Conservation (phyloP, 176 grass and related monocot genomes). For the Rhipidocladum racemiflorum region DNA sequence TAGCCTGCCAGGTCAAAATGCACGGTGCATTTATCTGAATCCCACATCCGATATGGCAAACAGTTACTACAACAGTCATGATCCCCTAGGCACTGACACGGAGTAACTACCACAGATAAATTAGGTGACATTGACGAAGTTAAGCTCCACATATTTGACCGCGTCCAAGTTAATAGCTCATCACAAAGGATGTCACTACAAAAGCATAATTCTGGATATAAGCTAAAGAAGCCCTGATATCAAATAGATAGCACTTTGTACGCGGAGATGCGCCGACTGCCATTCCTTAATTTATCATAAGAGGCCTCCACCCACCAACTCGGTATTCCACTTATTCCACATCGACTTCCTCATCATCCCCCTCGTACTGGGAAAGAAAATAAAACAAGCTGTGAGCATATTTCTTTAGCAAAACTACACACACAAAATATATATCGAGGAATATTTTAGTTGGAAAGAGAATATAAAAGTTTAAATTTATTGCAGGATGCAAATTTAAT, state of each 20-base stretch:
- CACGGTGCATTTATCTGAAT: too few species aligned
- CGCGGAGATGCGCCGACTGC: background rate
- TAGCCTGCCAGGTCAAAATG: too few species aligned
- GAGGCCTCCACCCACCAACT: slow-evolving; percentile 28
- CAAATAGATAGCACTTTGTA: slow-evolving; percentile 27
- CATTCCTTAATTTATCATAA: slow-evolving; percentile 34
- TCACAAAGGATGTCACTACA: background rate
- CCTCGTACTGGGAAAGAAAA: slow-evolving; percentile 49
- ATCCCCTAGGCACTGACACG: background rate
- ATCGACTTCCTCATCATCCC: slow-evolving; percentile 59
- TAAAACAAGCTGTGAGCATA: slow-evolving; percentile 12
- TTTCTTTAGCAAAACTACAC: background rate
- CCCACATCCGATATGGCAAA: too few species aligned
- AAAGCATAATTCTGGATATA: background rate
- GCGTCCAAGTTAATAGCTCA: background rate
- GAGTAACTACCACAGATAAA: background rate
- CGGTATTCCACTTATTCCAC: slow-evolving; percentile 45
- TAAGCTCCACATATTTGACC: background rate
- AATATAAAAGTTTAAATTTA: background rate
- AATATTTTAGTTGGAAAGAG: background rate
- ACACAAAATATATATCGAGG: background rate
- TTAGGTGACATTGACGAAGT: background rate
- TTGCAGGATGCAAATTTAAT: slow-evolving; percentile 6
- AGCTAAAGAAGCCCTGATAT: background rate
- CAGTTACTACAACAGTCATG: background rate